These are phyloP conservation scores for Hygrophoropsis aurantiaca DNA, from an alignment of 768 basidiomycete genomes.

Conservation along the genomic window DNA sequence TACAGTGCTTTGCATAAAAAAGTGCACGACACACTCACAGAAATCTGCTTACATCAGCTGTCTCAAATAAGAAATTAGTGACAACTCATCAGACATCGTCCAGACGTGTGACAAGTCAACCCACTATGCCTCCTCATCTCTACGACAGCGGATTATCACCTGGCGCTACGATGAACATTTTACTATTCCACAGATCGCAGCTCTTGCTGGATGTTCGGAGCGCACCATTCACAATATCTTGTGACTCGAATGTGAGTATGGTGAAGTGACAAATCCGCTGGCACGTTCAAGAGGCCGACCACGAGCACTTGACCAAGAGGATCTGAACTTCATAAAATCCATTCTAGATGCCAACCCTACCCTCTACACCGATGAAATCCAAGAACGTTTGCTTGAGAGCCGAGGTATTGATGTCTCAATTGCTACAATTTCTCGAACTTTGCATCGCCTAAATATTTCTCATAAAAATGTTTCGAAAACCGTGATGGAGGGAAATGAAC, in stretches of 20 bases:
- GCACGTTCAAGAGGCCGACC: conserved; percentile 14
- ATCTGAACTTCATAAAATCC: conserved; percentile 20
- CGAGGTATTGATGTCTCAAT: conserved; percentile 26
- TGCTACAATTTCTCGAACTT: conserved; percentile 25
- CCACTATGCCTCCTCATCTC: too few species aligned
- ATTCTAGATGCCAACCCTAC: conserved; percentile 22
- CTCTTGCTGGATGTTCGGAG: conserved; percentile 16
- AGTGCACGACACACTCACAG: too few species aligned
- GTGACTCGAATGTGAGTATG: conserved; percentile 12
- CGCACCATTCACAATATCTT: conserved; percentile 18
- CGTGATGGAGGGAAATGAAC: conserved; percentile 28
- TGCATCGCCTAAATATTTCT: conserved; percentile 18
- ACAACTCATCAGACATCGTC: too few species aligned
- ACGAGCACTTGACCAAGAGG: conserved; percentile 14
- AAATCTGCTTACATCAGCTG: too few species aligned
- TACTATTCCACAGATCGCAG: too few species aligned
- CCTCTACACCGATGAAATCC: conserved; percentile 35
- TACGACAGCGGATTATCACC: too few species aligned
- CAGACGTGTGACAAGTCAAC: too few species aligned
- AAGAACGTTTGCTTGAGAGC: conserved; percentile 16
- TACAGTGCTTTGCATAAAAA: too few species aligned
- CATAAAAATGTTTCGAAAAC: conserved; percentile 22
- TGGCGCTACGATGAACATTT: too few species aligned
- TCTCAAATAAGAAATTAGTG: too few species aligned
- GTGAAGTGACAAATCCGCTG: conserved; percentile 15